A percentile compares a stretch with the other conserved stretches of the same genome.
Evolutionary conservation across 2,329 filamentous ascomycete genomes (phyloP).

Genomic region (Neospermospora avenae): DNA sequence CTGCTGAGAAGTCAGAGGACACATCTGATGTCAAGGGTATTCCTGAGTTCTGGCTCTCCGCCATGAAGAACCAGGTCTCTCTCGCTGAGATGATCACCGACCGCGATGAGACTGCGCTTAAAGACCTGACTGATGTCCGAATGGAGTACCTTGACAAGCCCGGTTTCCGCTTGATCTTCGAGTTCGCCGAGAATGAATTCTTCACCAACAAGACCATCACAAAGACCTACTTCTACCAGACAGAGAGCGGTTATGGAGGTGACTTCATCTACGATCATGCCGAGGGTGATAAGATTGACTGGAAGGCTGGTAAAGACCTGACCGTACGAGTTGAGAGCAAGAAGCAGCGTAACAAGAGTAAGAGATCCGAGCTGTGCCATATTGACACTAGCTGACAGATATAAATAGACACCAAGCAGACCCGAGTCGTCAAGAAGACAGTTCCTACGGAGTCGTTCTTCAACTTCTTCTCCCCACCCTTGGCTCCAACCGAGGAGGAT

Average conservation of each 20-base stretch:
- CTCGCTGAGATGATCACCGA: slow-evolving; percentile 99
- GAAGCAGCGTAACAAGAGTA: slow-evolving; percentile 99
- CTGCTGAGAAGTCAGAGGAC: slow-evolving; percentile 49
- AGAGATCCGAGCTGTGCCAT: slow-evolving; percentile 35
- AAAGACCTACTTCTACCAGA: slow-evolving; percentile 99
- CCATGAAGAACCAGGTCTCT: slow-evolving; percentile 99
- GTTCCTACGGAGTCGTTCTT: slow-evolving; percentile 97
- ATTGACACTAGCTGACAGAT: background rate
- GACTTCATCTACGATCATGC: slow-evolving; percentile 99
- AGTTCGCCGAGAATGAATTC: slow-evolving; percentile 91
- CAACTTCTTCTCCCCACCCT: slow-evolving; percentile 92
- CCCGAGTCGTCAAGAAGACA: slow-evolving; percentile 97
- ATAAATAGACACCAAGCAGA: slow-evolving; percentile 89
- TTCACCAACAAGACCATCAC: slow-evolving; percentile 97
- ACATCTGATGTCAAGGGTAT: slow-evolving; percentile 67
- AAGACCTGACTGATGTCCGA: slow-evolving; percentile 85
- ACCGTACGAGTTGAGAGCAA: slow-evolving; percentile 96
- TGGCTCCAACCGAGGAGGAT: slow-evolving; percentile 71
- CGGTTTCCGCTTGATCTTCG: slow-evolving; percentile 97
- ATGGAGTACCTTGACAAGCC: slow-evolving; percentile 99
- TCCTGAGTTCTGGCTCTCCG: slow-evolving; percentile 98
- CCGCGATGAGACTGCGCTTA: slow-evolving; percentile 89
- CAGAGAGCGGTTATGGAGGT: slow-evolving; percentile 95
- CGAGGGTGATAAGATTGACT: slow-evolving; percentile 96
- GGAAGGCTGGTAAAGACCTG: slow-evolving; percentile 89